These are phyloP conservation scores for Blakeslea trispora DNA, from an alignment of 371 early-diverging fungal genomes.

Conservation along the genomic window DNA sequence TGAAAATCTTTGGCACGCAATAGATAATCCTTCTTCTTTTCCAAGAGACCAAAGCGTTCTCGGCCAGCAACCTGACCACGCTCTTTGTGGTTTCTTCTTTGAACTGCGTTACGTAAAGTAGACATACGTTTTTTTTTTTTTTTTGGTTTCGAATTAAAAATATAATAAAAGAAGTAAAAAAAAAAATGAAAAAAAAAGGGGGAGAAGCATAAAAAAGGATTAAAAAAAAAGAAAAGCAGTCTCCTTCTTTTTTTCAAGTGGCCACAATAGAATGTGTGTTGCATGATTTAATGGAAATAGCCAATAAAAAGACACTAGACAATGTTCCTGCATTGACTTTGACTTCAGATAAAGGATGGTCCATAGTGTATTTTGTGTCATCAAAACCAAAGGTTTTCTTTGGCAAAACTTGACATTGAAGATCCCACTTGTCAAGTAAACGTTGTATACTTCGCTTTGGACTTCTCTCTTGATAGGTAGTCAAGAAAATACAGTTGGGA, in stretches of 20 bases:
- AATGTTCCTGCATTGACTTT: conserved; percentile 32
- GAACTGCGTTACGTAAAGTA: conserved; percentile 76
- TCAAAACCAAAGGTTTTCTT: conserved; percentile 49
- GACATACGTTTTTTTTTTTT: neutral
- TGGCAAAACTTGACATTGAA: conserved; percentile 43
- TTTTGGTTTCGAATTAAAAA: too few relatives aligned
- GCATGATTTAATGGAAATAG: conserved; percentile 15
- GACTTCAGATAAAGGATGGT: conserved; percentile 7
- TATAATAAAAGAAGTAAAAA: too few relatives aligned
- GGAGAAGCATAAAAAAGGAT: too few relatives aligned
- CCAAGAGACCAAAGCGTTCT: conserved; percentile 80
- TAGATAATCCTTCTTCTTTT: conserved; percentile 97
- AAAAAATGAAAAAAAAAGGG: too few relatives aligned
- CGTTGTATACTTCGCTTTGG: conserved; percentile 58
- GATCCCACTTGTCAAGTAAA: conserved; percentile 53
- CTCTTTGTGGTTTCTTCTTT: conserved; percentile 90
- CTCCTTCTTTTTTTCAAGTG: too few relatives aligned
- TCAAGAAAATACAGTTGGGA: conserved; percentile 48
- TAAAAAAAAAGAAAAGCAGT: too few relatives aligned
- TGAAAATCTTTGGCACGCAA: conserved; percentile 93
- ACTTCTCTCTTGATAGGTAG: conserved; percentile 60
- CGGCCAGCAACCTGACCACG: conserved; percentile 81
- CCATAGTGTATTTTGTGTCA: conserved; percentile 34
- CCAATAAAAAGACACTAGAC: conserved; percentile 41
- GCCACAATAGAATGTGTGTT: too few relatives aligned